These are phyloP conservation scores for Apophysomyces ossiformis DNA, from an alignment of 371 early-diverging fungal species.

Conservation along the genomic window DNA sequence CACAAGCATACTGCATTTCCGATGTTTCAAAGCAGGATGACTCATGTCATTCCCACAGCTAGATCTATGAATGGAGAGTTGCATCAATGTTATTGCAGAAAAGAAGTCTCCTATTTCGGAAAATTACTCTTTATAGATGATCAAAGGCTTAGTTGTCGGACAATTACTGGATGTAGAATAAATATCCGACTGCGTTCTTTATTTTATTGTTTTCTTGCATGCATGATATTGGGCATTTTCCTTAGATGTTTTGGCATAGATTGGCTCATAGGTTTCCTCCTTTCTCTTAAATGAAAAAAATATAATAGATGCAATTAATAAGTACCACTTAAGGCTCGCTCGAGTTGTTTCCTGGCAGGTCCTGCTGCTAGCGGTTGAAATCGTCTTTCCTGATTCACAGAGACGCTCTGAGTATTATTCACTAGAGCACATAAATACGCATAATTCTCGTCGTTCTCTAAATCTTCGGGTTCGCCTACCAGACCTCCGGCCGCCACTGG, in stretches of 20 bases:
- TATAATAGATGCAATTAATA: background rate
- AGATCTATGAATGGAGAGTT: too few species aligned
- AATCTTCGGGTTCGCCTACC: slow-evolving; percentile 36
- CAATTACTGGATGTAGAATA: background rate
- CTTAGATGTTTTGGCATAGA: too few species aligned
- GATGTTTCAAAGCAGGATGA: too few species aligned
- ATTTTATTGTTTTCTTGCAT: background rate
- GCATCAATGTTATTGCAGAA: too few species aligned
- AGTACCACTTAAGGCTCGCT: slow-evolving; percentile 16
- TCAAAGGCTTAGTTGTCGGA: too few species aligned
- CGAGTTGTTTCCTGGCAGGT: slow-evolving; percentile 12
- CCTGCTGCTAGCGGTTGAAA: slow-evolving; percentile 10
- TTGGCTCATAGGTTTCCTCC: background rate
- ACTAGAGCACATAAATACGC: slow-evolving; percentile 5
- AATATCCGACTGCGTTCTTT: background rate
- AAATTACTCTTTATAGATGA: background rate
- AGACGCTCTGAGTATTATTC: slow-evolving; percentile 12
- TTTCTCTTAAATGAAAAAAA: background rate
- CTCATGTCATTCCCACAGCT: too few species aligned
- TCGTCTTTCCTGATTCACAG: slow-evolving; percentile 13
- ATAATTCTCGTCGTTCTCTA: slow-evolving; percentile 17
- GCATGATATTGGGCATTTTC: too few species aligned
- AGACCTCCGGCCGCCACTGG: slow-evolving; percentile 16
- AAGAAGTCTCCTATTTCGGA: background rate
- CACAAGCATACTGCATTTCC: too few species aligned